A percentile compares a stretch with the other conserved stretches of the same genome.
These are phyloP conservation scores for Trichomonas tenax DNA, from an alignment of 208 protist genomes.

Conservation along the genomic window DNA sequence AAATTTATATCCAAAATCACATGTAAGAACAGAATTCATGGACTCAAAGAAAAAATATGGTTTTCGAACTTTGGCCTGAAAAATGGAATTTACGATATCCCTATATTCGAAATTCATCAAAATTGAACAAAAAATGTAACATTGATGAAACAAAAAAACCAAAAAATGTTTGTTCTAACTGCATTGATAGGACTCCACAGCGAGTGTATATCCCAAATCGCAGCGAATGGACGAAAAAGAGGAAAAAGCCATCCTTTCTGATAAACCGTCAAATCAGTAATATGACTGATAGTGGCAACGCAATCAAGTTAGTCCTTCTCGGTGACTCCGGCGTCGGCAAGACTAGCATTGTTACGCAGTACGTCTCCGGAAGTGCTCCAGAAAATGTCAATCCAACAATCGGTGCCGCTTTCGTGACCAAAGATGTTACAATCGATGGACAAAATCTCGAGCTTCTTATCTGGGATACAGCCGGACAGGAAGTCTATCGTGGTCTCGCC, in stretches of 20 bases:
- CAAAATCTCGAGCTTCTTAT: neutral
- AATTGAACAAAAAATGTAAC: too few relatives aligned
- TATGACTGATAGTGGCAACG: neutral
- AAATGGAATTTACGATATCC: too few relatives aligned
- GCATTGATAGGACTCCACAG: too few relatives aligned
- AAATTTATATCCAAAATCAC: too few relatives aligned
- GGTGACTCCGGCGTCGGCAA: neutral
- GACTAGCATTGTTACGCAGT: neutral
- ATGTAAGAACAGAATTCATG: too few relatives aligned
- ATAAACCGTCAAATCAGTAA: neutral
- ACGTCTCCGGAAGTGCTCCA: neutral
- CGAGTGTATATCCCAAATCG: too few relatives aligned
- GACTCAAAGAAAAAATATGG: too few relatives aligned
- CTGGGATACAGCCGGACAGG: slow-evolving; percentile 13
- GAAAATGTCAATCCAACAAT: slow-evolving; percentile 19
- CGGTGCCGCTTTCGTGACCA: neutral
- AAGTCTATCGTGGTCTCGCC: neutral
- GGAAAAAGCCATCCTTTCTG: neutral
- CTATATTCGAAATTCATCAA: too few relatives aligned
- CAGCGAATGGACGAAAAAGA: neutral
- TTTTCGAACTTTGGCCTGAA: too few relatives aligned
- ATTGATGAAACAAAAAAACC: too few relatives aligned
- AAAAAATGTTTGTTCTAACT: too few relatives aligned
- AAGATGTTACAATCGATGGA: neutral
- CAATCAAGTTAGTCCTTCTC: neutral